These are phyloP conservation scores for Naganishia friedmannii DNA, from an alignment of 768 basidiomycete genomes.

Conservation along the genomic window DNA sequence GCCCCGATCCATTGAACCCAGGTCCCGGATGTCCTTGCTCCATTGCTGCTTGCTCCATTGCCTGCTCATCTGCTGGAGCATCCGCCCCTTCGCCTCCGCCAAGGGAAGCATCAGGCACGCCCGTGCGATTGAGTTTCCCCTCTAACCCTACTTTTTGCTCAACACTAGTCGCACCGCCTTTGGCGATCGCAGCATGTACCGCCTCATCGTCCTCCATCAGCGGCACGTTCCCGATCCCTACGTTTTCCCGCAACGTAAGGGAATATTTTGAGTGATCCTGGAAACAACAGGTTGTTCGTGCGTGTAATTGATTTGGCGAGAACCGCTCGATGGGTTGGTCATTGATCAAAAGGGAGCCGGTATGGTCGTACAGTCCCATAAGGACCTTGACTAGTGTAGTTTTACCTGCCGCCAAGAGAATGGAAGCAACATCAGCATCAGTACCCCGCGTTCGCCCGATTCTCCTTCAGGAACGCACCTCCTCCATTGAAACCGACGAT, in stretches of 20 bases:
- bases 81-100: slow-evolving; percentile 30
- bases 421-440: background rate
- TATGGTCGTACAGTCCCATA: slow-evolving; percentile 69
- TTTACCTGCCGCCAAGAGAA: slow-evolving; percentile 61
- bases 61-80: background rate
- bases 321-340: slow-evolving; percentile 65
- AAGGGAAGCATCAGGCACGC: slow-evolving; percentile 33
- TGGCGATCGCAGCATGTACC: slow-evolving; percentile 64
- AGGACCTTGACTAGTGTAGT: slow-evolving; percentile 80
- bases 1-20: background rate
- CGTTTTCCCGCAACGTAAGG: slow-evolving; percentile 73
- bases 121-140: slow-evolving; percentile 62
- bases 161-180: slow-evolving; percentile 69
- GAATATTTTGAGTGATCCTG: slow-evolving; percentile 81
- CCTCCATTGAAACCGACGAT: slow-evolving; percentile 84
- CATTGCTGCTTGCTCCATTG: background rate
- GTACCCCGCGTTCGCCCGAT: no score
- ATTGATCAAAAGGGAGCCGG: slow-evolving; percentile 68
- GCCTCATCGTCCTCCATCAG: slow-evolving; percentile 61
- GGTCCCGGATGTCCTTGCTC: slow-evolving; percentile 16
- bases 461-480: slow-evolving; percentile 60
- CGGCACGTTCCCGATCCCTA: slow-evolving; percentile 74
- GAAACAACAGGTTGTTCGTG: slow-evolving; percentile 73
- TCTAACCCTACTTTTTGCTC: slow-evolving; percentile 68
- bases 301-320: slow-evolving; percentile 69